A percentile compares a stretch with the other conserved stretches of the same genome.
Conservation (phyloP, 179 eudicot species). For the Beta macrorhiza region DNA sequence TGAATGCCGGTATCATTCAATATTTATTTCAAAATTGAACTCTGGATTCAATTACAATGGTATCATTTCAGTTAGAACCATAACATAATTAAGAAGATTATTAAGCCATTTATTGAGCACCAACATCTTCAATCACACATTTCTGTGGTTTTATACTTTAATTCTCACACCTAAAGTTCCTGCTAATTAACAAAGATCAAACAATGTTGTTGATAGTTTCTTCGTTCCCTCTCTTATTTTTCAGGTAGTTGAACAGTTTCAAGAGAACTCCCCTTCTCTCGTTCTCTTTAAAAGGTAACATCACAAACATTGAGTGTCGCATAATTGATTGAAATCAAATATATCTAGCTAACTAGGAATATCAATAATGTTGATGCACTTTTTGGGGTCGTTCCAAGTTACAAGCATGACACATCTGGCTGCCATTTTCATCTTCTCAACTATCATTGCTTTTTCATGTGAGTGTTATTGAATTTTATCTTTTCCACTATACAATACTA, state of each 20-base stretch:
- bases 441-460: slow-evolving; percentile 23
- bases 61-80: no score
- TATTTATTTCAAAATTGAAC: no score
- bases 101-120: neutral
- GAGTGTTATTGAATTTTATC: slow-evolving; percentile 7
- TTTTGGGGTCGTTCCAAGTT: neutral
- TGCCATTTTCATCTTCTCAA: slow-evolving; percentile 17
- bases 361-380: neutral
- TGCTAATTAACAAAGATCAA: slow-evolving; percentile 10
- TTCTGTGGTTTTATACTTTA: slow-evolving; percentile 11
- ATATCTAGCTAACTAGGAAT: neutral
- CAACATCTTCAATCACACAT: slow-evolving; percentile 17
- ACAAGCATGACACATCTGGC: slow-evolving; percentile 16
- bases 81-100: neutral
- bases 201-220: neutral
- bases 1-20: no score
- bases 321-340: neutral
- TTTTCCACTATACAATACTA: neutral
- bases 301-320: slow-evolving; percentile 1
- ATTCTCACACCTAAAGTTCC: slow-evolving; percentile 20
- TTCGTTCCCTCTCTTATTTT: neutral
- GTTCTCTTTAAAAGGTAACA: slow-evolving; percentile 15
- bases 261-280: slow-evolving; percentile 2
- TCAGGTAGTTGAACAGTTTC: slow-evolving; percentile 32
- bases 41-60: no score